phyloP scores from a whole-genome alignment of 1,139 yeast species.

The Arxiozyma bovina region DNA sequence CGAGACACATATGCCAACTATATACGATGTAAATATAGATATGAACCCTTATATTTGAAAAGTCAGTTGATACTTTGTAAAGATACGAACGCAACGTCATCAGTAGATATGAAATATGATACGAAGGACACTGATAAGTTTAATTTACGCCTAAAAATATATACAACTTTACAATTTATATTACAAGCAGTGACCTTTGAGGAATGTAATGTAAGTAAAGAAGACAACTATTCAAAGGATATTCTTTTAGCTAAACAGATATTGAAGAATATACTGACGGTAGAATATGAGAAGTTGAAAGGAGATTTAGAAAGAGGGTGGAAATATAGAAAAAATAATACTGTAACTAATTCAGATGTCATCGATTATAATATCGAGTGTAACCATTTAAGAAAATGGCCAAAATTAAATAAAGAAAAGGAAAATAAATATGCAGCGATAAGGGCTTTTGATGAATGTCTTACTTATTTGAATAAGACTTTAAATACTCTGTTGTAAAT shows the following conservation, averaged over 20 bases:
- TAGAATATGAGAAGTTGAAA: conserved; percentile 20
- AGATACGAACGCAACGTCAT: background rate
- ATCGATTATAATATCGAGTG: conserved; percentile 10
- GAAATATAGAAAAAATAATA: background rate
- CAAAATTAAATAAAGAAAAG: background rate
- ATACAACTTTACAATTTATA: conserved; percentile 19
- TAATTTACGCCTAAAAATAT: conserved; percentile 6
- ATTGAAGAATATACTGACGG: conserved; percentile 23
- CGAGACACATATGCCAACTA: conserved; percentile 22
- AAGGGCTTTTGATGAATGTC: conserved; percentile 21
- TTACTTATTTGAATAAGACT: conserved; percentile 22
- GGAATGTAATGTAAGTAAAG: background rate
- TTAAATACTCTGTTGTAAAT: conserved; percentile 20
- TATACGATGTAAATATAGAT: conserved; percentile 22
- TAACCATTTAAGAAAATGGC: conserved; percentile 9
- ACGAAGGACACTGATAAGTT: background rate
- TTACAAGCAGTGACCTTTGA: conserved; percentile 14
- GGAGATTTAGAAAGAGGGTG: background rate
- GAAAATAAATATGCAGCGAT: conserved; percentile 8
- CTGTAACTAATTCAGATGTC: conserved; percentile 4
- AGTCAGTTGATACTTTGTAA: conserved; percentile 3
- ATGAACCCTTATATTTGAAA: conserved; percentile 22
- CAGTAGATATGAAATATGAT: too few relatives aligned
- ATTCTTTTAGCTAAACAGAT: conserved; percentile 15
- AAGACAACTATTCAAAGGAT: background rate